Evolutionary conservation across 1,284 basidiomycete species (phyloP).

Genomic region (Cryptococcus sp.): DNA sequence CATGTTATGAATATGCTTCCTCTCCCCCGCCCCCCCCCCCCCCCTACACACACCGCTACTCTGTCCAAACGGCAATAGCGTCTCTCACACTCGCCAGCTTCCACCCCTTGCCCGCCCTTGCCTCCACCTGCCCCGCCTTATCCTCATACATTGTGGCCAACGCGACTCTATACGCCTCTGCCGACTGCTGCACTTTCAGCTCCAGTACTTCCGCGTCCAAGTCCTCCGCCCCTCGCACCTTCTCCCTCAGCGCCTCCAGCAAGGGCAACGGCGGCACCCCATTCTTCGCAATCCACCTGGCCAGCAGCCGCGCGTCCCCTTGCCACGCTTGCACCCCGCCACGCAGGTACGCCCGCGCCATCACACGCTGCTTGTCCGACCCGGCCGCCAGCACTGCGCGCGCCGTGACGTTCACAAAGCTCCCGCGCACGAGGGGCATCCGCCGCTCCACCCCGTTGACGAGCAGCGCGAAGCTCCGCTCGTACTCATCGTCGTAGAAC

Average conservation of each 20-base stretch:
- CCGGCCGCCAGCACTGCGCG: slow-evolving; percentile 1
- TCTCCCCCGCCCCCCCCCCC: neutral
- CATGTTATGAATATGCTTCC: neutral
- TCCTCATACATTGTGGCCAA: slow-evolving; percentile 18
- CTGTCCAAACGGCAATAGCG: slow-evolving; percentile 23
- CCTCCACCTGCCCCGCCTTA: slow-evolving; percentile 1
- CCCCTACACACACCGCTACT: neutral
- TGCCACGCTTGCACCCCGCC: slow-evolving; percentile 6
- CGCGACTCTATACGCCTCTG: slow-evolving; percentile 17
- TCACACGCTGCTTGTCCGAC: slow-evolving; percentile 1
- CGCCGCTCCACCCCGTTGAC: slow-evolving; percentile 18
- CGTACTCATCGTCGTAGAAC: slow-evolving; percentile 33
- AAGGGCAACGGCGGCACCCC: slow-evolving; percentile 26
- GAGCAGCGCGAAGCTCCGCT: slow-evolving; percentile 17
- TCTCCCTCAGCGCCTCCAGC: slow-evolving; percentile 23
- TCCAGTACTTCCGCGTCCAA: slow-evolving; percentile 11
- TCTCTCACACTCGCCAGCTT: slow-evolving; percentile 29
- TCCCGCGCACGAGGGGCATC: slow-evolving; percentile 31
- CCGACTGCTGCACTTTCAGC: slow-evolving; percentile 23
- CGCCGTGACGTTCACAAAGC: slow-evolving; percentile 22
- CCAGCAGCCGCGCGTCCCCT: slow-evolving; percentile 8
- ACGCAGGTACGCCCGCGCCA: slow-evolving; percentile 6
- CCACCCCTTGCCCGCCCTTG: slow-evolving; percentile 17
- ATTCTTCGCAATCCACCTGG: slow-evolving; percentile 24
- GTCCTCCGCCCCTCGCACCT: slow-evolving; percentile 4